Base-by-base conservation (phyloP, 2,329 filamentous ascomycete species). In the Venturia oleaginea region DNA sequence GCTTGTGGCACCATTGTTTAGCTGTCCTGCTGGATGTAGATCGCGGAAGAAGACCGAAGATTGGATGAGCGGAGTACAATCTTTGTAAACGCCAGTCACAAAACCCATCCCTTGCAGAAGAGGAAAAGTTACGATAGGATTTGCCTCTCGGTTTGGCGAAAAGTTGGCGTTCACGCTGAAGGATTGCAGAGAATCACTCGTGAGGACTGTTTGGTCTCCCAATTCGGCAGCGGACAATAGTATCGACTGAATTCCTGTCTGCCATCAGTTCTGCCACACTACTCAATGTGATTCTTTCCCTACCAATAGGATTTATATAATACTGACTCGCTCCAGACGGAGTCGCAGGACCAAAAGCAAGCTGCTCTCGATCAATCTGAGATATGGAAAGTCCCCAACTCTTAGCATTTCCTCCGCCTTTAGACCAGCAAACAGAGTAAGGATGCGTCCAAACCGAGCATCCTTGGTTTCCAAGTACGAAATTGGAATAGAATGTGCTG, bases 101-200 rank as follows among this genome's bases (percentile, higher is more conserved):
- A 92, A 96, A 0, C 85, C 88, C 86, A 95, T 94, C 13, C 94
- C 94, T 72, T 97, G 93, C 0, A 96, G 86, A 8, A 97, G 72
- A 0, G 92, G 92, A 68, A 96, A 91, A 0, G 84, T 87, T 24
- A 97, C 15, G 30, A 42, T 15, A 40, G 88, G 83, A 1, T 79
- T 73, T 10, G 82, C 80, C 2, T 79, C 78, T n/a, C 74, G 71
- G 27, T 80, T 77, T 3, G 81, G 80, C 62, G 78, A 82, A 38
- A 97, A 79, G 57, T 89, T 87, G 59, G 91, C 84, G 67, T 91
- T 86, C 15, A 81, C 83, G 0, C 84, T 86, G 69, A 86, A 85
- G 2, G 81, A 80, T 62, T 79, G 74, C 30, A 83, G 76, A 0
- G 80, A 78, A 64, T 85, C 80, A 0, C 80, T 80, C 0, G 77